Evolutionary conservation across 805 yeast genomes (phyloP).

Genomic region (Wickerhamiella shivajii): DNA sequence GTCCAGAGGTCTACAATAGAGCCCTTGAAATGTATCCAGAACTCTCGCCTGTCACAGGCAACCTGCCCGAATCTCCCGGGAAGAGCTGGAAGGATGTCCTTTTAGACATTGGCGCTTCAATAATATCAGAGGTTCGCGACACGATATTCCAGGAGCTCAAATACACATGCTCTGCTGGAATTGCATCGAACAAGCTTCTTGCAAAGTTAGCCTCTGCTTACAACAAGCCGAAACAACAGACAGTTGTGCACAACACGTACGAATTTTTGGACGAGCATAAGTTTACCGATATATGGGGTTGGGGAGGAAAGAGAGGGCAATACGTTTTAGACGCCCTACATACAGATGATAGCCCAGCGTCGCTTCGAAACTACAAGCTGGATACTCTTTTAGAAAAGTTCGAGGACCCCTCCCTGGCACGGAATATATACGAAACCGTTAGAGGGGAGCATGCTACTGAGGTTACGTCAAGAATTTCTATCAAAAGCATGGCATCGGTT

Average conservation of each 20-base stretch:
- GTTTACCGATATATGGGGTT: constrained; percentile 66
- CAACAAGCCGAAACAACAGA: constrained; percentile 76
- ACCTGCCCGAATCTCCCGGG: too few relatives aligned
- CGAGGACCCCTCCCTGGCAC: constrained; percentile 36
- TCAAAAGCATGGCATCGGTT: constrained; percentile 79
- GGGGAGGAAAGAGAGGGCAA: constrained; percentile 84
- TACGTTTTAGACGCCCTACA: constrained; percentile 34
- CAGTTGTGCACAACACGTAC: constrained; percentile 42
- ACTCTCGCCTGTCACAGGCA: too few relatives aligned
- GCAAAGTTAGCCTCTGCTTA: constrained; percentile 82
- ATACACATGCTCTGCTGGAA: constrained; percentile 83
- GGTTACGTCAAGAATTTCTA: constrained; percentile 41
- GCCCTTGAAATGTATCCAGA: constrained; percentile 36
- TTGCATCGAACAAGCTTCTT: constrained; percentile 58
- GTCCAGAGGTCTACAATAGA: constrained; percentile 39
- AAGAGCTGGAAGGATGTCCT: constrained; percentile 65
- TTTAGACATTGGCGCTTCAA: constrained; percentile 48
- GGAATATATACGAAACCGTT: constrained; percentile 42
- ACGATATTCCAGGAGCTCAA: constrained; percentile 41
- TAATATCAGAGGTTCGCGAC: constrained; percentile 40
- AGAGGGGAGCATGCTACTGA: constrained; percentile 48
- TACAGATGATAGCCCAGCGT: constrained; percentile 33
- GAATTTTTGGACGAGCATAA: constrained; percentile 47
- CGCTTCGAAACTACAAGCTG: constrained; percentile 23
- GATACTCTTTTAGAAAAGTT: constrained; percentile 14